Evolutionary conservation across 192 early-diverging fungal genomes (phyloP), one percentile per base, ranked within the genome.

Genomic region (Rhizophagus clarus): DNA sequence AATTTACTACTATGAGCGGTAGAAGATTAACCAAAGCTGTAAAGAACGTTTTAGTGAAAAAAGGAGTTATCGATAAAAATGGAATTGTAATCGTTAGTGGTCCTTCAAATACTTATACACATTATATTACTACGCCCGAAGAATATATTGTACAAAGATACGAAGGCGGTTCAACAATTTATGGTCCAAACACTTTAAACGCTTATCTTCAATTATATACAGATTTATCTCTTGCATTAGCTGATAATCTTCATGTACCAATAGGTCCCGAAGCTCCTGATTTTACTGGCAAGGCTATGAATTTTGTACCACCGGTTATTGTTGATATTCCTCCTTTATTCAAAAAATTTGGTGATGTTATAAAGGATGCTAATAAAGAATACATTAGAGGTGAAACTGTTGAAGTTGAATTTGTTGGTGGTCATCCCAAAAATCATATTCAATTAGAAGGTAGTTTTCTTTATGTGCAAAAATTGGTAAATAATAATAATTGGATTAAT

Each of bases 1-100:
- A 92, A 76, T 88, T 92, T 56, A 88, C 91, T 29, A 92, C 90
- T 49, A 92, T 92, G 91, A 80, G 83, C 49, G 91, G 91, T 10
- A 34, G 91, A 67, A 64, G 91, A 9, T 49, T 84, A 12, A 40
- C 42, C 15, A 61, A 74, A 0, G 51, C 84, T 5, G 67, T 85
- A 7, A 78, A 79, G 31, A 67, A 80, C 2, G 76, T 77, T 17
- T 69, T 91, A 2, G 51, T 82, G n/a, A 51, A 61, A 20, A 72
- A 81, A 34, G 82, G 81, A 22, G 61, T 92, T 10, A 71, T 85
- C 10, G 77, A 81, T 45, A 82, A 88, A 61, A 81, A 63, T 20
- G 68, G 79, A 4, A 78, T 87, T 42, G 87, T 89, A 5, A 78
- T 91, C n/a, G 76, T 92, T 47, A 81, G 85, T 28, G 91, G 88